These are phyloP conservation scores for Tetrastigma voinierianum DNA, from an alignment of 164 flowering plant species.

Conservation along the genomic window DNA sequence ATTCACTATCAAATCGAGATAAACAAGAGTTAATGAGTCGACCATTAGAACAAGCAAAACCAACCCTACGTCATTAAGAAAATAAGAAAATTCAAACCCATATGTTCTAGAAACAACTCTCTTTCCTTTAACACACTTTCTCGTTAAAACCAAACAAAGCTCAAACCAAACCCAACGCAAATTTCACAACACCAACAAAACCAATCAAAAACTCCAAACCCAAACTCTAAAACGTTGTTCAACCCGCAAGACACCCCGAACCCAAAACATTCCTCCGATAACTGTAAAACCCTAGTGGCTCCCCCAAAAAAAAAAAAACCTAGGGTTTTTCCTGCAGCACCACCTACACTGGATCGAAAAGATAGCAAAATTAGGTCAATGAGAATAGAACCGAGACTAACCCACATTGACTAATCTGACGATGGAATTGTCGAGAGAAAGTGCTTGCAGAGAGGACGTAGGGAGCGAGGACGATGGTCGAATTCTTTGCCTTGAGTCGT, in stretches of 20 bases:
- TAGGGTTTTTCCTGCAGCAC: conserved; percentile 9
- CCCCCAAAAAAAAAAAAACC: no score
- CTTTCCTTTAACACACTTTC: no score
- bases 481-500: conserved; percentile 1
- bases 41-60: conserved; percentile 3
- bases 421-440: conserved; percentile 9
- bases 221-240: no score
- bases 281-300: no score
- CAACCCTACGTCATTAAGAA: neutral
- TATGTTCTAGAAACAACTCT: no score
- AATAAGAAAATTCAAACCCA: no score
- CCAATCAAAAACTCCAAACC: no score
- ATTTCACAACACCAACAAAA: no score
- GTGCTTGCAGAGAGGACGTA: conserved; percentile 7
- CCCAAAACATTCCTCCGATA: no score
- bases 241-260: no score
- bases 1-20: neutral
- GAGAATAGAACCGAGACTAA: no score
- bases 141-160: no score
- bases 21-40: neutral
- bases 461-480: neutral
- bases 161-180: neutral
- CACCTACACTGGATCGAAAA: neutral
- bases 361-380: neutral
- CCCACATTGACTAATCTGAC: conserved; percentile 19